These are phyloP conservation scores for Trichoderma virens DNA, from an alignment of 495 filamentous ascomycete species.

Conservation along the genomic window DNA sequence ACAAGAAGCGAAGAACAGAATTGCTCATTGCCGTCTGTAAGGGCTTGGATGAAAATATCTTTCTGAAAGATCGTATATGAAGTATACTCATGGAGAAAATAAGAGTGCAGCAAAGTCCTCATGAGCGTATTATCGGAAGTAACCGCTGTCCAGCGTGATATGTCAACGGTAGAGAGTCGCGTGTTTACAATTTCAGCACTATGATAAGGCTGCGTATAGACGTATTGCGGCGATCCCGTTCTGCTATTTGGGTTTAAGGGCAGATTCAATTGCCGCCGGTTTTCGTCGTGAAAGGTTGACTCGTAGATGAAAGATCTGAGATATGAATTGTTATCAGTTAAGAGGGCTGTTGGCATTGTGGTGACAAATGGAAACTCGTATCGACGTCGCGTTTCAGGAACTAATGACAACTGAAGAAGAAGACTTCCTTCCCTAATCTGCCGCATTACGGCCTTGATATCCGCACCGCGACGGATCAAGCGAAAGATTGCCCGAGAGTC, in stretches of 20 bases:
- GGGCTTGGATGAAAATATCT: conserved; percentile 30
- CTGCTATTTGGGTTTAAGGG: conserved; percentile 10
- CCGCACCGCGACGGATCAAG: conserved; percentile 29
- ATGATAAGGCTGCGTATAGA: conserved; percentile 31
- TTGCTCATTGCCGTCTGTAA: conserved; percentile 20
- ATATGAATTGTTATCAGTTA: conserved; percentile 28
- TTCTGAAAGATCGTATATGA: conserved; percentile 30
- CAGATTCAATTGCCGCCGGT: too few relatives aligned
- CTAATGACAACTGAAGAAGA: conserved; percentile 29
- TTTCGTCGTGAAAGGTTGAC: conserved; percentile 13
- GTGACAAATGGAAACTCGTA: conserved; percentile 34
- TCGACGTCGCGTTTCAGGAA: conserved; percentile 29
- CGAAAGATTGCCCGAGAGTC: conserved; percentile 30
- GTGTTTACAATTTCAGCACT: conserved; percentile 26
- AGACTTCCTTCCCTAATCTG: conserved; percentile 33
- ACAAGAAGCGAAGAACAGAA: conserved; percentile 33
- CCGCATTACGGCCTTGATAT: conserved; percentile 26
- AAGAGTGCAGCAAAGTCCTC: conserved; percentile 26
- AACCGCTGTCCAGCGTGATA: conserved; percentile 31
- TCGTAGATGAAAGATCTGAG: conserved; percentile 31
- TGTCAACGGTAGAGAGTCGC: conserved; percentile 20
- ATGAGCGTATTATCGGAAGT: conserved; percentile 26
- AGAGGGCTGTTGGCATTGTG: conserved; percentile 27
- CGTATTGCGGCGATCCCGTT: conserved; percentile 15
- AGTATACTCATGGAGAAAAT: conserved; percentile 31